Evolutionary conservation across 192 early-diverging fungal genomes (phyloP), one percentile per base, ranked within the genome.

Genomic region (Coemansia sp.): DNA sequence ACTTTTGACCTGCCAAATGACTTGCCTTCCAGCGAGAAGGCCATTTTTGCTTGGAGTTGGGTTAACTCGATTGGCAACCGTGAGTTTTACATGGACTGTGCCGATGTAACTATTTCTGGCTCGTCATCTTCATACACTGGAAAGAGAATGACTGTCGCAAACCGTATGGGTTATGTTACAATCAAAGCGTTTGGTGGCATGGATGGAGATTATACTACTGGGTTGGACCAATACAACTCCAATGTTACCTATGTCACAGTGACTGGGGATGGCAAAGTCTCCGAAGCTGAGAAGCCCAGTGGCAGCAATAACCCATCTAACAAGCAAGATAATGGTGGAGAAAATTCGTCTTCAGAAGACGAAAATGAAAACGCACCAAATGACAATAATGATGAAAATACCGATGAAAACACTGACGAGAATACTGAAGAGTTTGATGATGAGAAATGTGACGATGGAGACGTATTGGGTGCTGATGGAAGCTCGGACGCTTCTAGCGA

Each of bases 41-140:
- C 62, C 7, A 40, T 80, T 5, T 81, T 85, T 23, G 80, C 79
- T 6, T 88, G 87, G 86, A 62, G 80, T 10, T 90, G 88, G 88
- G 85, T 85, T 40, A 86, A 85, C 46, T 84, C 87, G 15, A 61
- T 82, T 18, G 86, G 83, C 3, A 85, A 84, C 62, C 80, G 82
- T 37, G 88, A 90, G 70, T 88, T 80, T 54, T 90, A 90, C 66
- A 85, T 83, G 82, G 78, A 83, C 49, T 87, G 85, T 52, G 85
- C 83, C 18, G 85, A 88, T 66, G 78, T 90, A 31, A 79, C 80
- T 44, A 82, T 88, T 58, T 48, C 58, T 3, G 81, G 83, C 15
- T 56, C 64, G 1, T 20, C 41, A 16, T 42, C 60, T 2, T 54
- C 63, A 32, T 69, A 78, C 52, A 80, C 84, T 1, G 80, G 80